Evolutionary conservation across 148 eudicot genomes (phyloP).

Genomic region (Vaccinium darrowii): DNA sequence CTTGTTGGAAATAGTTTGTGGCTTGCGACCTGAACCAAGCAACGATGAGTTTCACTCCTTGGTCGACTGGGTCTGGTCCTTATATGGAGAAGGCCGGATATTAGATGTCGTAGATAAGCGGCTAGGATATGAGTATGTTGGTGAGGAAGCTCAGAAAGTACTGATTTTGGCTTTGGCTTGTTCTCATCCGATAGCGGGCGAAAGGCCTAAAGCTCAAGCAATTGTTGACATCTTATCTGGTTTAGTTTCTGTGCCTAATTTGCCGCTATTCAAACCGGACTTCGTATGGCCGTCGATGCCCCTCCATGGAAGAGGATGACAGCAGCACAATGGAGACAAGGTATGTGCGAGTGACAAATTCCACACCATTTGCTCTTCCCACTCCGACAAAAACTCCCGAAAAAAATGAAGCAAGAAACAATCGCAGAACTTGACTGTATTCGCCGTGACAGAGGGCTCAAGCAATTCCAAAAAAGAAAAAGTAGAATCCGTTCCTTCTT

Average conservation of each 20-base stretch:
- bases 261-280: conserved; percentile 76
- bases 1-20: conserved; percentile 62
- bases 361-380: neutral
- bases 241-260: neutral
- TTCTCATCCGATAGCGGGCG: conserved; percentile 57
- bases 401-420: neutral
- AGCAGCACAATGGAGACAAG: no score
- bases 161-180: conserved; percentile 69
- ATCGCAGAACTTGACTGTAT: conserved; percentile 25
- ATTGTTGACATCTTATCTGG: conserved; percentile 6
- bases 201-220: conserved; percentile 57
- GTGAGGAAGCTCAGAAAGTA: conserved; percentile 59
- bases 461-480: conserved; percentile 38
- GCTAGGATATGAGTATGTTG: conserved; percentile 36
- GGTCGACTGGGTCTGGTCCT: conserved; percentile 83
- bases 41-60: conserved; percentile 38
- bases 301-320: no score
- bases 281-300: conserved; percentile 75
- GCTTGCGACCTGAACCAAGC: conserved; percentile 56
- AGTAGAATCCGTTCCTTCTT: conserved; percentile 30
- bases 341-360: no score
- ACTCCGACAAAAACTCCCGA: neutral
- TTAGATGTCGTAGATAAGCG: conserved; percentile 55
- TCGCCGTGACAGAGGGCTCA: conserved; percentile 46
- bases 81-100: conserved; percentile 59